Base-by-base conservation (phyloP, 768 basidiomycete species). In the Scleroderma bovista region DNA sequence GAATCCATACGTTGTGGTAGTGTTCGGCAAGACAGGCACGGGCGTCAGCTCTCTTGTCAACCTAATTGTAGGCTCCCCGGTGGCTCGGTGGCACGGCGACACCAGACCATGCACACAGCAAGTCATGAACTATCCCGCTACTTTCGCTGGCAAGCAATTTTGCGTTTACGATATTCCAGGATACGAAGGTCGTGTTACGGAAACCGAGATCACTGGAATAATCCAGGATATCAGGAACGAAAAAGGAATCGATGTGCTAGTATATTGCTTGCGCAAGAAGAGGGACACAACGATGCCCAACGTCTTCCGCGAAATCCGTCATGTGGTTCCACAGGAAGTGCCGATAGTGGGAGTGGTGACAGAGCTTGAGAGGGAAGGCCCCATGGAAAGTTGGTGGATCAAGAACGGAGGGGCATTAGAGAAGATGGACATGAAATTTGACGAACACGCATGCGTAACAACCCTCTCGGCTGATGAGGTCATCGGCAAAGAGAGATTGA, bases 361-460 rank as follows among this genome's bases (percentile, higher is more conserved):
- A 10, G 62, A 62, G 26, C 33, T 64, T 34, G 62, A 64, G 44
- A 57, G 47, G 6, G 50, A 50, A 15, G 23, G 41, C 19, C 4
- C 16, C 11, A 61, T 60, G 60, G 60, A 60, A 7, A 22, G 20
- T 13, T 61, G 60, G 60, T 61, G 60, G 60, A 23, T 20, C 12
- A n/a, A n/a, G 9, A 71, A 71, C 44, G 50, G 62, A 41, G 34
- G 38, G n/a, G 42, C 29, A 1, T 68, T 71, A 44, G 56, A 51
- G 23, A 29, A 33, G 4, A 50, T 60, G 24, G 54, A 53, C 7
- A 70, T 72, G 52, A n/a, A 42, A 11, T 67, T 67, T 2, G 45
- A 57, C 9, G 65, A 60, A 6, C 59, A 65, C 39, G 75, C 71
- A 1, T 76, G 75, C 57, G 63, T 75, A 56, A 75, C 73, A 31